A percentile compares a stretch with the other conserved stretches of the same genome.
Evolutionary conservation across 2,329 filamentous ascomycete genomes (phyloP).

Genomic region (Pseudopyricularia cyperi): DNA sequence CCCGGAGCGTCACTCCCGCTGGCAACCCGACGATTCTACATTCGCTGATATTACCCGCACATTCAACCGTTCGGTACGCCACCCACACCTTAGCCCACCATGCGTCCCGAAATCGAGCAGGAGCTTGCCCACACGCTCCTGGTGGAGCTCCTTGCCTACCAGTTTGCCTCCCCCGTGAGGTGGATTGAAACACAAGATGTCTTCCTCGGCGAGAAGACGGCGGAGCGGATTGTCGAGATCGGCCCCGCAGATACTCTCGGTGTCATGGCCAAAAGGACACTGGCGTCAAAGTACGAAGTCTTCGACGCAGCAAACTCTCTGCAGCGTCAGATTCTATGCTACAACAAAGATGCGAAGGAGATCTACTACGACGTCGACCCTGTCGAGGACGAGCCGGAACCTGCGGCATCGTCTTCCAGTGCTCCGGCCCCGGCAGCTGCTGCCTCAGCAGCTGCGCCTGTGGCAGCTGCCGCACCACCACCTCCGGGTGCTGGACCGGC

Average conservation of each 20-base stretch:
- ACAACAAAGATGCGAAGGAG: constrained; percentile 98
- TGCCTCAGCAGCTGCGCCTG: constrained; percentile 36
- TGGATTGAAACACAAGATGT: constrained; percentile 99
- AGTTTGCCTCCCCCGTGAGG: constrained; percentile 96
- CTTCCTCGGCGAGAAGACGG: constrained; percentile 88
- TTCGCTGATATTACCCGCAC: neutral
- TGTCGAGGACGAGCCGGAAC: constrained; percentile 74
- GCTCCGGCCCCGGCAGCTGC: constrained; percentile 30
- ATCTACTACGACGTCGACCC: constrained; percentile 99
- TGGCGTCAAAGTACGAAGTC: constrained; percentile 95
- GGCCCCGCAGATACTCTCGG: constrained; percentile 94
- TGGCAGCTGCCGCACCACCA: constrained; percentile 37
- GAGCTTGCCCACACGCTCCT: constrained; percentile 97
- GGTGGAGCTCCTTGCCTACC: constrained; percentile 96
- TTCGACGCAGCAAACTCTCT: constrained; percentile 96
- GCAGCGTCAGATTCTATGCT: constrained; percentile 94
- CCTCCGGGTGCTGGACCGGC: constrained; percentile 72
- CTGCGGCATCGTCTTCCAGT: constrained; percentile 16
- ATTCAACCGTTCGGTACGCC: neutral
- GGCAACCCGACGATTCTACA: neutral
- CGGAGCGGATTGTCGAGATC: constrained; percentile 95
- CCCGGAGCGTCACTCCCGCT: constrained; percentile 4
- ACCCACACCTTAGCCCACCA: constrained; percentile 27
- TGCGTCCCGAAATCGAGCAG: constrained; percentile 98
- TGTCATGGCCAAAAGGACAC: constrained; percentile 91